A percentile compares a stretch with the other conserved stretches of the same genome.
Evolutionary conservation across 306 rosid species (phyloP).

Genomic region (Trichosanthes cucumerina): DNA sequence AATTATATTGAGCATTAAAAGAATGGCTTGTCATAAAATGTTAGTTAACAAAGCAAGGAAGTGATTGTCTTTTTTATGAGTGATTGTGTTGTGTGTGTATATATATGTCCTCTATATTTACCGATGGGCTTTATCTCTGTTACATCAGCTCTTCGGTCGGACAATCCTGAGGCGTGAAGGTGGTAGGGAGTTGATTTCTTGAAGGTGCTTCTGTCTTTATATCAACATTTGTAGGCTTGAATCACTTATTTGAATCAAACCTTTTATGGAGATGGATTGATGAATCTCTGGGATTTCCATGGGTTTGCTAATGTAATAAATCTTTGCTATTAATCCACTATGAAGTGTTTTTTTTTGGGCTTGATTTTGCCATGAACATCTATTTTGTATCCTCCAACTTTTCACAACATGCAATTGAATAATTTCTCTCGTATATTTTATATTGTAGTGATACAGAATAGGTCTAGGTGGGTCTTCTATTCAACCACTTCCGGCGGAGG

Average conservation of each 20-base stretch:
- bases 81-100: no score
- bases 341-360: background rate
- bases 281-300: slow-evolving; percentile 3
- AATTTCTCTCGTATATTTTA: background rate
- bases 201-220: background rate
- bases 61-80: no score
- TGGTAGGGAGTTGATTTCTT: background rate
- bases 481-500: background rate
- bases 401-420: background rate
- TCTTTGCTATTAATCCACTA: background rate
- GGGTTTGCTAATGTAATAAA: slow-evolving; percentile 16
- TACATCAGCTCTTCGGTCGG: slow-evolving; percentile 44
- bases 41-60: background rate
- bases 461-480: background rate
- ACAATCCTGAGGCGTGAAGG: slow-evolving; percentile 29
- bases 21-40: background rate
- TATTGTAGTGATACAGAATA: background rate
- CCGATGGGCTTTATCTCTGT: background rate
- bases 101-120: background rate
- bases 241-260: background rate
- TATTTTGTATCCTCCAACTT: background rate
- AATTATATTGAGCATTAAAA: background rate
- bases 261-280: background rate
- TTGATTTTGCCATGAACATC: background rate
- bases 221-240: slow-evolving; percentile 2